Base-by-base conservation (phyloP, 768 basidiomycete genomes). In the Chalciporus chontae region DNA sequence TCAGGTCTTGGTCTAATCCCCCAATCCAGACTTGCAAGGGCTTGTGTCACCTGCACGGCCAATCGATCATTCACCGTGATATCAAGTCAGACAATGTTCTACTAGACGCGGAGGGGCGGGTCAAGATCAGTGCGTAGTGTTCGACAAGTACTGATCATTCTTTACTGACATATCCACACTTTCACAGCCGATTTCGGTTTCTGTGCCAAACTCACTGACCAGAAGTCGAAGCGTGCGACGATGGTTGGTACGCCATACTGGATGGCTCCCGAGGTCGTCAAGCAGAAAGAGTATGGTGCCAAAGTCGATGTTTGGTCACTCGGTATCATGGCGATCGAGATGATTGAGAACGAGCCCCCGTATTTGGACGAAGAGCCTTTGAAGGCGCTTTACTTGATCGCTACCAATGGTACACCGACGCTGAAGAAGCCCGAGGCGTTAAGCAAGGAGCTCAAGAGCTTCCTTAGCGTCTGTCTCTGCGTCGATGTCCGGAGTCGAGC, bases 251-350 rank as follows among this genome's bases (percentile, higher is more conserved):
- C 93, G 10, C 94, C 94, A 1, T 95, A 95, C 70, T 95, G 94
- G 94, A 96, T 96, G 94, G 94, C 94, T 3, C 94, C 94, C n/a
- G 94, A 96, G 68, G 92, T 96, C 45, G 93, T 96, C 61, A 94
- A 93, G 71, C 90, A 94, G 67, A 94, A 95, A 70, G 92, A 94
- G 69, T 96, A 96, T 62, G 93, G 94, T 40, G 90, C 92, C 21
- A 95, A 95, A 69, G 94, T 95, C 18, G 94, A 95, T 60, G 92
- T 96, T 44, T 96, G 94, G 94, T 93, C 90, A 11, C 79, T 96
- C 8, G 94, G 94, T 5, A 96, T 97, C 71, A 94, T 96, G 93
- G 93, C 93, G 5, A 97, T 97, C 53, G 92, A 97, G 77, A 97
- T 97, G 94, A 94, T 97, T 55, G 94, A 97, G 69, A 94, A 92